Evolutionary conservation across 495 filamentous ascomycete genomes (phyloP), one percentile per base, ranked within the genome.

Genomic region (Daldinia grandis): DNA sequence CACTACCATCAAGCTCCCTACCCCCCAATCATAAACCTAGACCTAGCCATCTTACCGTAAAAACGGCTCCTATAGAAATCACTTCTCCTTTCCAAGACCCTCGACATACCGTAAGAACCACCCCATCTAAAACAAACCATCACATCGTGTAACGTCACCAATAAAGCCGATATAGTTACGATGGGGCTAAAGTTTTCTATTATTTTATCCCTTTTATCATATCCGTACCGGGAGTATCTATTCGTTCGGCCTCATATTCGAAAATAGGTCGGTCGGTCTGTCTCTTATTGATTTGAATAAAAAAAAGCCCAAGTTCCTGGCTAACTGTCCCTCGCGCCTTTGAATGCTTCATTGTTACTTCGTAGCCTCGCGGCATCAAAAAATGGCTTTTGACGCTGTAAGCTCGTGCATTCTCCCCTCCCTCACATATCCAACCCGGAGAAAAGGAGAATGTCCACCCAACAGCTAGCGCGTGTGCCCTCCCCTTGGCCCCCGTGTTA

Each of bases 131-230:
- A 12, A 24, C 19, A 24, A 21, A 5, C 42, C 42, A 24, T 47
- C 42, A 47, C 42, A 24, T 24, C 17, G 12, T 12, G 10, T 40
- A 55, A 42, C n/a, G n/a, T 14, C 28, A 21, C 8, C 21, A 37
- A 40, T 21, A 9, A 47, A 47, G 19, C 19, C 42, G 42, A 51
- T 47, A 37, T 62, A 25, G 27, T 62, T 25, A 9, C 31, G n/a
- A 7, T 19, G 14, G 25, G 49, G 30, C 50, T 21, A 62, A 54
- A 58, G 65, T 51, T 64, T 56, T 68, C 65, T 68, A 69, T 73
- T 73, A 49, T 68, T 64, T 66, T 24, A 24, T 62, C 27, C 57
- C 50, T 66, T 27, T 37, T 68, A 14, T 57, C 25, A 31, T 59
- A 35, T 58, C 37, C 35, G 33, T 60, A 21, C 50, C 33, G 60